Conservation (phyloP, 2,329 filamentous ascomycete species). For the Trichoderma sp. region DNA sequence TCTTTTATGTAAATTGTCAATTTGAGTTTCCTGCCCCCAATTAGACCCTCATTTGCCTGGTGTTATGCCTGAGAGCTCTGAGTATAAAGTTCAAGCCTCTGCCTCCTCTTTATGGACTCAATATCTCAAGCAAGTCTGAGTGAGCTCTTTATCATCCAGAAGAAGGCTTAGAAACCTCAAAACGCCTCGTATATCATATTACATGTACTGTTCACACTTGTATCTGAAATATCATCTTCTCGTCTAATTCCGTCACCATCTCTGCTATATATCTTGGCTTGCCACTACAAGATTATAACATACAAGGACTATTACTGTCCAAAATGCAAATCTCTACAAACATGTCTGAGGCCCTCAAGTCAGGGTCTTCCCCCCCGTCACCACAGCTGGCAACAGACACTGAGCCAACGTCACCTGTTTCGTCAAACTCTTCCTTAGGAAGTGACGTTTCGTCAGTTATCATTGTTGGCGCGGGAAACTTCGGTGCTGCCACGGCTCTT, state of each 20-base stretch:
- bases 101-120: neutral
- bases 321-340: slow-evolving; percentile 29
- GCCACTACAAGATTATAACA: neutral
- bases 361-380: slow-evolving; percentile 20
- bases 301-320: neutral
- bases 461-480: slow-evolving; percentile 50
- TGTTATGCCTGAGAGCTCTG: neutral
- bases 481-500: slow-evolving; percentile 50
- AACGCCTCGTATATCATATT: neutral
- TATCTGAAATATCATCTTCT: neutral
- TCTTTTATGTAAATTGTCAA: neutral
- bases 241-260: neutral
- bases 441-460: slow-evolving; percentile 35
- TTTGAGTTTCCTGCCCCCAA: slow-evolving; percentile 1
- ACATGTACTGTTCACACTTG: neutral
- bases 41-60: neutral
- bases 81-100: slow-evolving; percentile 25
- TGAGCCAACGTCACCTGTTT: slow-evolving; percentile 24
- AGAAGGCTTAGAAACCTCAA: neutral
- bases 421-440: slow-evolving; percentile 23
- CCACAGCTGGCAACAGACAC: slow-evolving; percentile 6
- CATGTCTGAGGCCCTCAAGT: neutral
- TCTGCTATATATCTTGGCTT: neutral
- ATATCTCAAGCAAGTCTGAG: neutral
- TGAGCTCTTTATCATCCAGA: neutral